A percentile compares a stretch with the other conserved stretches of the same genome.
phyloP scores from a whole-genome alignment of 805 yeast species.

The Myxozyma nipponensis region DNA sequence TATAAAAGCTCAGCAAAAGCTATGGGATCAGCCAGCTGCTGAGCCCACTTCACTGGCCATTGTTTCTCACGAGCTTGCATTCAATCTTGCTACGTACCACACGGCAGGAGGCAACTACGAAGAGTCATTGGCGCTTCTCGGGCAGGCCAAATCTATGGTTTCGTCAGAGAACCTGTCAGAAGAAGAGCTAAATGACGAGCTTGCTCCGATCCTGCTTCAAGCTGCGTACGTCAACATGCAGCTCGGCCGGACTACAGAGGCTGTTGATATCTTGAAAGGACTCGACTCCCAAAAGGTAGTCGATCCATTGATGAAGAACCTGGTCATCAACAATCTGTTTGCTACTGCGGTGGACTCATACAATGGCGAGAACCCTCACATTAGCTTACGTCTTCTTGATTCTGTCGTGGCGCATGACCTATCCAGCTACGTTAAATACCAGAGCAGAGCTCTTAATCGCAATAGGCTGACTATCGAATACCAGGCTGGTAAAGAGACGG shows the following conservation, averaged over 20 bases:
- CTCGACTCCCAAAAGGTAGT: conserved; percentile 30
- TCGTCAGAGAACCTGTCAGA: conserved; percentile 36
- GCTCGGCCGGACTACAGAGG: conserved; percentile 39
- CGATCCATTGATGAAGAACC: conserved; percentile 27
- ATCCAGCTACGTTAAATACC: conserved; percentile 10
- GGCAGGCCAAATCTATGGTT: conserved; percentile 47
- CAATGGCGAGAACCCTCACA: conserved; percentile 15
- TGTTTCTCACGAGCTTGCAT: conserved; percentile 52
- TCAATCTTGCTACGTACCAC: conserved; percentile 55
- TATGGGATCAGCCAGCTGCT: conserved; percentile 4
- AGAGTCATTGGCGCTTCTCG: conserved; percentile 44
- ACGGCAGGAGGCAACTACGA: conserved; percentile 43
- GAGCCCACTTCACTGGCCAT: conserved; percentile 3
- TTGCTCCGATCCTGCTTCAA: conserved; percentile 57
- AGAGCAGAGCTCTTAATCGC: conserved; percentile 8
- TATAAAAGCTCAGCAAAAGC: conserved; percentile 49
- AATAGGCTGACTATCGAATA: conserved; percentile 20
- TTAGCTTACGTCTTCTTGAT: conserved; percentile 16
- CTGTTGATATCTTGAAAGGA: conserved; percentile 40
- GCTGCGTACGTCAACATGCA: conserved; percentile 52
- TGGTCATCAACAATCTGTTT: conserved; percentile 37
- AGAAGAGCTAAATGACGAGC: conserved; percentile 49
- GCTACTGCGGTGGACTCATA: conserved; percentile 5
- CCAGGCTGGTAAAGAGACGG: conserved; percentile 20
- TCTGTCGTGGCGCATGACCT: conserved; percentile 7